These are phyloP conservation scores for Cladosporium sp. DNA, from an alignment of 2,329 filamentous ascomycete genomes.

Conservation along the genomic window DNA sequence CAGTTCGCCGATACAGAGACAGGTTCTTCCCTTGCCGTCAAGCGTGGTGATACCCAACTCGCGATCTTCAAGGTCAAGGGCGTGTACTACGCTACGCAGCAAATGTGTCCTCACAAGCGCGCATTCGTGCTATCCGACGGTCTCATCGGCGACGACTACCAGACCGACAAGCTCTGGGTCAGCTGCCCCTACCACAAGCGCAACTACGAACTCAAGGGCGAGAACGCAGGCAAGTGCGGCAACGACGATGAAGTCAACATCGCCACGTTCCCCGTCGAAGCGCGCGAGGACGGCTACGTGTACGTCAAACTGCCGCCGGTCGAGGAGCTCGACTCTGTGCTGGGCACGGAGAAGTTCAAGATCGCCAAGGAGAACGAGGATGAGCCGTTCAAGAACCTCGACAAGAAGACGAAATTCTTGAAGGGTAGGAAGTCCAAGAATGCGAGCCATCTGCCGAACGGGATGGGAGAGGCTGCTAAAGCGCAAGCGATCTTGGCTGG, in stretches of 20 bases:
- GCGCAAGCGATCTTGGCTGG: slow-evolving; percentile 50
- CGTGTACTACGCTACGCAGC: slow-evolving; percentile 80
- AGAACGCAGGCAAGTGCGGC: slow-evolving; percentile 68
- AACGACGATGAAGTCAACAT: slow-evolving; percentile 77
- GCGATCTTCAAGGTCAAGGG: slow-evolving; percentile 83
- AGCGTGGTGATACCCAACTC: slow-evolving; percentile 85
- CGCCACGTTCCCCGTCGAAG: slow-evolving; percentile 77
- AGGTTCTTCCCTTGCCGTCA: slow-evolving; percentile 74
- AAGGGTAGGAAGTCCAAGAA: slow-evolving; percentile 56
- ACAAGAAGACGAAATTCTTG: slow-evolving; percentile 53
- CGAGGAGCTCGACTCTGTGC: slow-evolving; percentile 74
- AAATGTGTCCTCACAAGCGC: slow-evolving; percentile 93
- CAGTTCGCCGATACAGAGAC: slow-evolving; percentile 72
- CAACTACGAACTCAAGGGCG: slow-evolving; percentile 75
- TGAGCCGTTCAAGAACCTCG: slow-evolving; percentile 56
- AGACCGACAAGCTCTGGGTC: slow-evolving; percentile 72
- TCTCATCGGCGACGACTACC: slow-evolving; percentile 69
- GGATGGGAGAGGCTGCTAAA: slow-evolving; percentile 47
- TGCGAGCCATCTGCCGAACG: slow-evolving; percentile 49
- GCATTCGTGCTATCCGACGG: slow-evolving; percentile 88
- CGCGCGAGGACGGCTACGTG: slow-evolving; percentile 72
- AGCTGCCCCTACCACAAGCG: slow-evolving; percentile 88
- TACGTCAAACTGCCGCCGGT: slow-evolving; percentile 80
- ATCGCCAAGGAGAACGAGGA: slow-evolving; percentile 70
- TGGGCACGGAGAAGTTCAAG: slow-evolving; percentile 79